Evolutionary conservation across 129 eudicot genomes (phyloP), one percentile per base, ranked within the genome.

Genomic region (Saussurea involucrata): DNA sequence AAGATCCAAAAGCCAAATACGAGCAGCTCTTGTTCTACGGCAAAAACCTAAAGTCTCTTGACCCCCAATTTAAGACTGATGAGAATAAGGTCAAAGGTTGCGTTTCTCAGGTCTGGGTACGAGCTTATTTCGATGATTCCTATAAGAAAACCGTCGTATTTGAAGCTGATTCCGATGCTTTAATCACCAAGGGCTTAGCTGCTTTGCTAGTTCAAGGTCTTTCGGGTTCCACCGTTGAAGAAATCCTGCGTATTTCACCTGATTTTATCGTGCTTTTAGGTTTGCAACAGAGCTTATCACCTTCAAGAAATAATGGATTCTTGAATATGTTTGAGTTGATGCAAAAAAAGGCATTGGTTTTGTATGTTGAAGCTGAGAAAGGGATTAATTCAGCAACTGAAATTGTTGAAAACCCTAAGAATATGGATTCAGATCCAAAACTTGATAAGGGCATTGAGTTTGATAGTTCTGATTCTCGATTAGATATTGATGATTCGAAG

Each of bases 271-370:
- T 84, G 75, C 84, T 89, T 22, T 71, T 94, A 37, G 98, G 98
- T 55, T 79, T 94, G 86, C 90, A 94, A 21, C 97, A 91, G 89
- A 91, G 90, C 49, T 82, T 94, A 37, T 82, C 97, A 0, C 96
- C 98, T 72, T 91, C 97, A 46, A 86, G 98, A 72, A 94, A 91
- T 80, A 94, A 89, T 86, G 98, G 98, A 74, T 91, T 91, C 80
- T 85, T 94, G 83, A 89, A 94, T 83, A 94, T 91, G 97, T 83
- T 94, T 80, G 84, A 83, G 55, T 57, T 89, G 53, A 95, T 95
- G 96, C 96, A 95, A 68, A 87, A 85, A 72, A 89, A 91, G 81
- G 98, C 97, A 5, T 78, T 89, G 68, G 73, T 77, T 79, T 75
- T 94, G 86, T 85, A 63, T 53, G 81, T 88, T 21, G 90, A 94